These are phyloP conservation scores for Coleophoma eucalyptorum DNA, from an alignment of 2,329 filamentous ascomycete genomes.

Conservation along the genomic window DNA sequence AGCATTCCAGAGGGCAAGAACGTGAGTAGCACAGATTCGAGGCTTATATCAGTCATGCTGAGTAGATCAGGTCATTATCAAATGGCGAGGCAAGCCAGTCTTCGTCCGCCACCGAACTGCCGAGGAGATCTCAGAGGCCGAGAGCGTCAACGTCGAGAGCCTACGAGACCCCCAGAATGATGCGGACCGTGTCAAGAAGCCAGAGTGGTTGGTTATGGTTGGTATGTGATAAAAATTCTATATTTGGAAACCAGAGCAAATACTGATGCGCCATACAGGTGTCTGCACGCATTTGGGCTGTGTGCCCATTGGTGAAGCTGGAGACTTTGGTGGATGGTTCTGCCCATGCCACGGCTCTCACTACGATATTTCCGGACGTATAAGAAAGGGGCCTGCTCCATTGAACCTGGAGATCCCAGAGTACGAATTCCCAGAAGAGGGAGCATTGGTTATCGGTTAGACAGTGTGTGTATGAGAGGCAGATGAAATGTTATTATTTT, in stretches of 20 bases:
- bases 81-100: slow-evolving; percentile 99
- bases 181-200: slow-evolving; percentile 91
- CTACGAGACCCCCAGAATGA: slow-evolving; percentile 92
- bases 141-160: slow-evolving; percentile 75
- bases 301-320: slow-evolving; percentile 97
- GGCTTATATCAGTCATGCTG: slow-evolving; percentile 2
- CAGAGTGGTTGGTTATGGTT: slow-evolving; percentile 98
- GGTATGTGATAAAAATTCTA: slow-evolving; percentile 48
- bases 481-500: slow-evolving; percentile 1
- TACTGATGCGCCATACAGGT: slow-evolving; percentile 45
- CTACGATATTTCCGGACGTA: slow-evolving; percentile 98
- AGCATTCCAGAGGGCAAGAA: slow-evolving; percentile 99
- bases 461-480: neutral
- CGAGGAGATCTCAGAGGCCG: slow-evolving; percentile 91
- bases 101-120: slow-evolving; percentile 98
- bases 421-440: slow-evolving; percentile 92
- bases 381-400: slow-evolving; percentile 94
- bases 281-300: slow-evolving; percentile 99
- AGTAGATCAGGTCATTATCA: slow-evolving; percentile 81
- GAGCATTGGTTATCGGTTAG: slow-evolving; percentile 89
- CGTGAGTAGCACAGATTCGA: slow-evolving; percentile 49
- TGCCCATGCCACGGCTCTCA: slow-evolving; percentile 99
- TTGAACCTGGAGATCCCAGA: slow-evolving; percentile 93
- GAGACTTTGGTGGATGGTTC: slow-evolving; percentile 99
- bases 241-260: neutral